phyloP scores from a whole-genome alignment of 2,329 filamentous ascomycete genomes.

The Paecilomyces fulvus region DNA sequence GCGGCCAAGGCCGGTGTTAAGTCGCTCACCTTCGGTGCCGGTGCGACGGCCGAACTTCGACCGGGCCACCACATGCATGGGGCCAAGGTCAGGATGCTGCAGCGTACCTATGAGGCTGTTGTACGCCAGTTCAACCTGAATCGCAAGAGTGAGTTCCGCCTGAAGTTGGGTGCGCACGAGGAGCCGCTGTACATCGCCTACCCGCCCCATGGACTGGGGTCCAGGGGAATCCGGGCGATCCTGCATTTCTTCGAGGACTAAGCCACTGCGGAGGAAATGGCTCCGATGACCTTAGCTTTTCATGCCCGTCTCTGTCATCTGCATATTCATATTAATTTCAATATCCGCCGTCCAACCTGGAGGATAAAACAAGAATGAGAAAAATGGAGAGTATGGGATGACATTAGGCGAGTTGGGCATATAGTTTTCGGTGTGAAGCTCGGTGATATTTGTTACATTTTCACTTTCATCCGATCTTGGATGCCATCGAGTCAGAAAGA shows the following conservation, averaged over 20 bases:
- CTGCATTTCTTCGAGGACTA: conserved; percentile 76
- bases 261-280: not conserved
- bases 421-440: not conserved
- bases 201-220: conserved; percentile 73
- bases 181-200: conserved; percentile 87
- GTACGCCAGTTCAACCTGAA: conserved; percentile 74
- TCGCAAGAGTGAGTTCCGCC: conserved; percentile 79
- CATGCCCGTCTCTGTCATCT: not conserved
- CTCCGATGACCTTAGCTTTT: no score
- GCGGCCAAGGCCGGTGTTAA: conserved; percentile 51
- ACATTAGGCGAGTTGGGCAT: not conserved
- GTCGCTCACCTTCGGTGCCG: conserved; percentile 77
- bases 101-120: conserved; percentile 71
- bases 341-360: not conserved
- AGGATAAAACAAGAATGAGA: not conserved
- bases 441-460: not conserved
- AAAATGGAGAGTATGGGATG: not conserved
- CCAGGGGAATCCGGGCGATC: conserved; percentile 74
- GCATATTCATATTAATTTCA: not conserved
- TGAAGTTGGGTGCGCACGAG: conserved; percentile 78
- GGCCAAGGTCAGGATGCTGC: conserved; percentile 69
- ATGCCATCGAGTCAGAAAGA: not conserved
- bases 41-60: conserved; percentile 64
- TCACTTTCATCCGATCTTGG: no score
- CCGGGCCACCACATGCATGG: conserved; percentile 77